These are phyloP conservation scores for Phylloporus scabripes DNA, from an alignment of 768 basidiomycete species.

Conservation along the genomic window DNA sequence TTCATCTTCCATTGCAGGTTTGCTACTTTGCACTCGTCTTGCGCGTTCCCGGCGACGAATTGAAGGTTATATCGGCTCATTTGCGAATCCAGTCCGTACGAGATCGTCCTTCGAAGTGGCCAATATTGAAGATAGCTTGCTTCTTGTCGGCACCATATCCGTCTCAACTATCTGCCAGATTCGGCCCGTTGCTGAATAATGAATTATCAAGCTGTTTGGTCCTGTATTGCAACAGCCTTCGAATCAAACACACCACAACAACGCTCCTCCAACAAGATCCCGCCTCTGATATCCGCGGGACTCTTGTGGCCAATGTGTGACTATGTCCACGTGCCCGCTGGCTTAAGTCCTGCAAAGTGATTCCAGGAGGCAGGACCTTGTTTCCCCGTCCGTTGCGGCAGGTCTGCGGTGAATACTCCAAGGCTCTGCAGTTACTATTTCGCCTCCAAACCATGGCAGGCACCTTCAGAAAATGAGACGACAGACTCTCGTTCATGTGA, in stretches of 20 bases:
- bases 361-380: no score
- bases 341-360: no score
- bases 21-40: not conserved
- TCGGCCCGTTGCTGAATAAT: not conserved
- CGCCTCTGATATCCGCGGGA: no score
- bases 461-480: no score
- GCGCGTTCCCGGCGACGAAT: not conserved
- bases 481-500: no score
- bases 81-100: not conserved
- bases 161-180: not conserved
- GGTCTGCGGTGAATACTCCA: no score
- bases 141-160: not conserved
- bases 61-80: not conserved
- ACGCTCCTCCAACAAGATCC: no score
- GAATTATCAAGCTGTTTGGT: not conserved
- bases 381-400: no score
- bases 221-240: not conserved
- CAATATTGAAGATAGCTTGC: not conserved
- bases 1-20: not conserved
- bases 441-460: no score
- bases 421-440: no score
- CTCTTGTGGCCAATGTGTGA: no score
- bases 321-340: no score
- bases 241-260: not conserved
- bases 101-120: not conserved